Percentiles rank a stretch among this genome's conserved stretches.
Evolutionary conservation across 495 filamentous ascomycete species (phyloP).

Genomic region (Annulohypoxylon stygium): DNA sequence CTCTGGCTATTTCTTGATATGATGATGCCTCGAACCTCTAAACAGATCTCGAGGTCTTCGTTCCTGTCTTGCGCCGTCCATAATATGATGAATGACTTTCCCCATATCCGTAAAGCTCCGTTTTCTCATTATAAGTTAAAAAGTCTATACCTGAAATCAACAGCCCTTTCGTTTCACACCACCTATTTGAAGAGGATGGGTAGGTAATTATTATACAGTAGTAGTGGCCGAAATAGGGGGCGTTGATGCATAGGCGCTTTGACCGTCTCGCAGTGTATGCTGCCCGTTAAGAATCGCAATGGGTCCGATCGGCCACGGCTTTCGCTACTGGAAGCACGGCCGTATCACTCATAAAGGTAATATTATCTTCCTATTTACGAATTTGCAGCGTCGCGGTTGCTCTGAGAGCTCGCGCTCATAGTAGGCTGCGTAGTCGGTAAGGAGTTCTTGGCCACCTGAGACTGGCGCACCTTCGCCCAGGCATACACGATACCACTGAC

Average conservation of each 20-base stretch:
- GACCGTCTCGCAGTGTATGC: slow-evolving; percentile 35
- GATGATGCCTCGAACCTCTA: slow-evolving; percentile 16
- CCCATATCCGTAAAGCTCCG: slow-evolving; percentile 49
- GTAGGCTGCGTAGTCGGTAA: slow-evolving; percentile 77
- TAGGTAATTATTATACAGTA: slow-evolving; percentile 50
- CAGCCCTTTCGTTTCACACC: slow-evolving; percentile 32
- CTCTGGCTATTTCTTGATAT: slow-evolving; percentile 17
- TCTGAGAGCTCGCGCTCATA: slow-evolving; percentile 92
- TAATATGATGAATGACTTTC: slow-evolving; percentile 50
- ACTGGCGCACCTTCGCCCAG: slow-evolving; percentile 90
- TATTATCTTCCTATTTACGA: slow-evolving; percentile 49
- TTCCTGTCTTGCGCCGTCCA: slow-evolving; percentile 45
- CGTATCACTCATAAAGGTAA: slow-evolving; percentile 14
- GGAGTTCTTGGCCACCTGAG: slow-evolving; percentile 69
- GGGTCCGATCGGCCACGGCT: slow-evolving; percentile 19
- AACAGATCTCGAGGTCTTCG: slow-evolving; percentile 30
- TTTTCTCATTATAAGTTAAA: slow-evolving; percentile 51
- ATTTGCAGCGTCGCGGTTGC: slow-evolving; percentile 82
- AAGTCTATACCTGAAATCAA: slow-evolving; percentile 53
- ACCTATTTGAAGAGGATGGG: slow-evolving; percentile 37
- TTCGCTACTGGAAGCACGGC: slow-evolving; percentile 18
- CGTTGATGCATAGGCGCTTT: slow-evolving; percentile 21
- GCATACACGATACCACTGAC: slow-evolving; percentile 92
- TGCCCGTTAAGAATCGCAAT: slow-evolving; percentile 28
- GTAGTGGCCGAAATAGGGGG: slow-evolving; percentile 12